Base-by-base conservation (phyloP, 2,329 filamentous ascomycete species). In the Phialocephala sp. region DNA sequence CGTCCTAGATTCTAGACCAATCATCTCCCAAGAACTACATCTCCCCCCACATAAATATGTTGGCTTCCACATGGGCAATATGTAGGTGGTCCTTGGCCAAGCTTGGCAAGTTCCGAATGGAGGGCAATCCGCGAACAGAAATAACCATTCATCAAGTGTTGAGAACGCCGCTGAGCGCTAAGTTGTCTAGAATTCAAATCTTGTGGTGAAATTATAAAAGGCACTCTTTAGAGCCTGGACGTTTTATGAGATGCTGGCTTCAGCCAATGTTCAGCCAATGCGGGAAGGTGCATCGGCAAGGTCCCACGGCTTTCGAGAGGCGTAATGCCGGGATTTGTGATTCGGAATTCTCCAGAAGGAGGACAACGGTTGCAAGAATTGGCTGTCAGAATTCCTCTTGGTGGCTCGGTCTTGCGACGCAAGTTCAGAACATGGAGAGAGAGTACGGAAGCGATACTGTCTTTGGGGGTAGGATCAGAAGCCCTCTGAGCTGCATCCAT, bases 251-350 rank as follows among this genome's bases (percentile, higher is more conserved):
- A 18, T 54, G 24, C 22, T 54, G 50, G 32, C 45, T 35, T 54
- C 27, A 5, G 50, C 50, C 50, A 54, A 54, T 54, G 24, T 35
- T 22, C 45, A 50, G 45, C 45, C 45, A 50, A 50, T 50, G 45
- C 45, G 45, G 50, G 47, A 14, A 54, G 50, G 15, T 5, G 50
- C 24, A 12, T 32, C 50, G 50, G 50, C 24, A 54, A 27, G 22
- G 27, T 54, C 14, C 50, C 50, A 54, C 50, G 50, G 50, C 50
- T 54, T 54, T n/a, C 15, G 8, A 24, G 11, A 54, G 45, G 9
- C 45, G 8, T 22, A 4, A 20, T 24, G 2, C 11, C 8, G 45
- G 22, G 45, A 43, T 20, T 32, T 3, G 6, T 32, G 27, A 32
- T 32, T 32, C 6, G 6, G 6, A 6, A 32, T 32, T 32, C 3